phyloP scores from a whole-genome alignment of 192 early-diverging fungal species.

The Gigaspora rosea region DNA sequence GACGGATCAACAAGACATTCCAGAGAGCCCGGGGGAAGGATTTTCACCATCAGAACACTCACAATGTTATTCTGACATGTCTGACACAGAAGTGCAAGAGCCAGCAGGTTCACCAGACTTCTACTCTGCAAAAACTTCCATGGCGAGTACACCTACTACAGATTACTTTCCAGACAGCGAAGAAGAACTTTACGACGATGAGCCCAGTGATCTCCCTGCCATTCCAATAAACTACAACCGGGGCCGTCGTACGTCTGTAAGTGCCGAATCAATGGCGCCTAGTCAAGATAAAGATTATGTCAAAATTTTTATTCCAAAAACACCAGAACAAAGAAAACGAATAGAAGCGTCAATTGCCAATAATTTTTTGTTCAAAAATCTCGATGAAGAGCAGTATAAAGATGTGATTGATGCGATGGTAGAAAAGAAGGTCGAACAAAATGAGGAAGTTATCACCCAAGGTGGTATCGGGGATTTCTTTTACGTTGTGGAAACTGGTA shows the following conservation, averaged over 20 bases:
- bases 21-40: too few relatives aligned
- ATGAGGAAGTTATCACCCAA: conserved; percentile 86
- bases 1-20: too few relatives aligned
- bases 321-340: conserved; percentile 78
- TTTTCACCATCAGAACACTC: conserved; percentile 2
- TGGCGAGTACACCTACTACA: conserved; percentile 44
- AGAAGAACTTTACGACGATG: conserved; percentile 63
- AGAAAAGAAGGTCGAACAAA: conserved; percentile 74
- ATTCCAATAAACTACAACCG: conserved; percentile 75
- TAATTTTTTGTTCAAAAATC: conserved; percentile 92
- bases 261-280: conserved; percentile 96
- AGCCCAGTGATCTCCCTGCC: conserved; percentile 59
- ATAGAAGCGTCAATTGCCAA: conserved; percentile 79
- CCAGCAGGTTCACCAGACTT: conserved; percentile 45
- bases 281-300: conserved; percentile 76
- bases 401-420: conserved; percentile 97
- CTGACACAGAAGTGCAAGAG: conserved; percentile 21
- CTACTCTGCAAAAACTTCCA: conserved; percentile 40
- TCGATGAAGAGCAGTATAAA: conserved; percentile 94
- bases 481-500: conserved; percentile 95
- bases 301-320: conserved; percentile 88
- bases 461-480: conserved; percentile 97
- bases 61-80: neutral
- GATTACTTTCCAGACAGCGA: conserved; percentile 55
- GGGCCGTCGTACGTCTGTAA: conserved; percentile 91